Percentiles rank a stretch among this genome's conserved stretches.
These are phyloP conservation scores for Cladosporium sp. DNA, from an alignment of 2,329 filamentous ascomycete species.

Conservation along the genomic window DNA sequence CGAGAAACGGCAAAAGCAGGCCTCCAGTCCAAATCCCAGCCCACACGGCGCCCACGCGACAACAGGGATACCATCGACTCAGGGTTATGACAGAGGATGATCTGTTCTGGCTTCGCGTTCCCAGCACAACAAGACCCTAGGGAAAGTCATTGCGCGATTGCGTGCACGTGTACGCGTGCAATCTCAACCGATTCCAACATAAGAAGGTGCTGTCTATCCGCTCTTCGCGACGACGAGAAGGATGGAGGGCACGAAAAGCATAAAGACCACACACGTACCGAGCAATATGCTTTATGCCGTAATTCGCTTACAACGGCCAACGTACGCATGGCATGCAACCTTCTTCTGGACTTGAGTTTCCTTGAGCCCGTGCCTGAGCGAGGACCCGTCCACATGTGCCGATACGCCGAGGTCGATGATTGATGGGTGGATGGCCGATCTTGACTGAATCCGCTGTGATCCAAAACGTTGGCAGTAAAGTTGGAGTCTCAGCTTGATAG, in stretches of 20 bases:
- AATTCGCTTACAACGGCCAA: neutral
- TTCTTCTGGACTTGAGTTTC: neutral
- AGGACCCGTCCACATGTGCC: neutral
- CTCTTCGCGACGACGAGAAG: neutral
- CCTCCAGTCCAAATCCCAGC: neutral
- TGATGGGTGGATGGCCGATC: neutral
- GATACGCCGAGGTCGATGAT: neutral
- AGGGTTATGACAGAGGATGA: neutral
- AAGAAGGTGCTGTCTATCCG: neutral
- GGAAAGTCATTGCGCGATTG: slow-evolving; percentile 2
- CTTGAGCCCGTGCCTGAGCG: neutral
- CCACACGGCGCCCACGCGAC: slow-evolving; percentile 19
- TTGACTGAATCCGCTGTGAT: neutral
- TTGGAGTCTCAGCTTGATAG: neutral
- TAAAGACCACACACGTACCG: neutral
- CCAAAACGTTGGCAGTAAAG: neutral
- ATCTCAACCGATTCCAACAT: slow-evolving; percentile 3
- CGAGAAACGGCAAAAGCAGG: slow-evolving; percentile 1
- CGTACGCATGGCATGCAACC: neutral
- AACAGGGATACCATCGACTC: slow-evolving; percentile 17
- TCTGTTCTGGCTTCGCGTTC: neutral
- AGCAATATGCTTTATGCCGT: neutral
- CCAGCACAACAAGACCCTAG: slow-evolving; percentile 3
- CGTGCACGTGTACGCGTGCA: slow-evolving; percentile 2
- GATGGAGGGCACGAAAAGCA: neutral